Conservation (phyloP, 129 eudicot species). For the Arctium minus region DNA sequence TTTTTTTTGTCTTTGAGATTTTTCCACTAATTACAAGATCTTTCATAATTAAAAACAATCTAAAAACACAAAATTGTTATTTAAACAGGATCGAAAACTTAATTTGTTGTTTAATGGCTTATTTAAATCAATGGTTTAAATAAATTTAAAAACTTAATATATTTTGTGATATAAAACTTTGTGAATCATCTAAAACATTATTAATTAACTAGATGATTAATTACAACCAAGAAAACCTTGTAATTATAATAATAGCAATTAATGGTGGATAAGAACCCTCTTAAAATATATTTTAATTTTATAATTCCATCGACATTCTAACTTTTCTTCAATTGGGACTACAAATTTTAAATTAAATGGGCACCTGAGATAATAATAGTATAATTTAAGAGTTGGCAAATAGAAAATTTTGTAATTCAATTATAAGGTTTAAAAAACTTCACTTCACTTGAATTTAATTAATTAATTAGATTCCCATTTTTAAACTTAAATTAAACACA, state of each 20-base stretch:
- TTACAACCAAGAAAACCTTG: background rate
- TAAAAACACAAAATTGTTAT: background rate
- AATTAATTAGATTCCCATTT: background rate
- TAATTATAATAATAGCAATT: background rate
- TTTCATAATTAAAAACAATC: background rate
- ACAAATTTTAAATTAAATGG: background rate
- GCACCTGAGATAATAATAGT: background rate
- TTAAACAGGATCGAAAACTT: background rate
- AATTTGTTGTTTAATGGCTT: background rate
- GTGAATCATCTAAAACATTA: background rate
- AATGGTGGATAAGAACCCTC: background rate
- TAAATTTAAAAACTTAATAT: background rate
- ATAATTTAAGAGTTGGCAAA: background rate
- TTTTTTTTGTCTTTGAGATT: background rate
- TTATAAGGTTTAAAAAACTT: background rate
- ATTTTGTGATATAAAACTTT: background rate
- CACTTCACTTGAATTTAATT: background rate
- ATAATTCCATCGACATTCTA: background rate
- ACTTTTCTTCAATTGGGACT: too few relatives aligned
- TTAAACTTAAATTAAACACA: background rate
- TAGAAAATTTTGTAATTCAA: background rate
- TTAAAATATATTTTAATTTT: background rate
- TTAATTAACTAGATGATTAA: background rate
- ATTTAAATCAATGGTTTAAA: background rate
- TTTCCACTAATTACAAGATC: constrained; percentile 25